Conservation (phyloP, 352 stramenopile species). For the Vaucheria bursata region DNA sequence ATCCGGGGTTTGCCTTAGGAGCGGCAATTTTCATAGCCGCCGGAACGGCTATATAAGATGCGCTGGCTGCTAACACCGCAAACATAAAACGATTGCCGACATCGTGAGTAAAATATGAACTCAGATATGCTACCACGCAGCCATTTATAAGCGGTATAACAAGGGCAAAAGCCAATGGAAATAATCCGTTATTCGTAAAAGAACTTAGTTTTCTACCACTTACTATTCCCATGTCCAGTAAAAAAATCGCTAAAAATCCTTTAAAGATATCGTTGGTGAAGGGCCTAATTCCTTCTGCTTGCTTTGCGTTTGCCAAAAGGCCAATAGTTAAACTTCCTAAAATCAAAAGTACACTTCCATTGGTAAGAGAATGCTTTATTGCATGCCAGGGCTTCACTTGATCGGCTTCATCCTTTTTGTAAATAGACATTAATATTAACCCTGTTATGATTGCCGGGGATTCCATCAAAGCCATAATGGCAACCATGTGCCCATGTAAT, state of each 20-base stretch:
- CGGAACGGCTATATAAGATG: neutral
- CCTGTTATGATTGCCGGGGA: neutral
- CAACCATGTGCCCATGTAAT: neutral
- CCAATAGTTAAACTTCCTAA: neutral
- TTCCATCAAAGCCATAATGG: neutral
- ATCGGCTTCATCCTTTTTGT: too few relatives aligned
- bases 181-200: neutral
- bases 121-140: neutral
- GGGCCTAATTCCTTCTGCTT: neutral
- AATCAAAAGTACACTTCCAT: neutral
- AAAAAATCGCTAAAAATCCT: neutral
- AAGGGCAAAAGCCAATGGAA: neutral
- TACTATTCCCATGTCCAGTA: neutral
- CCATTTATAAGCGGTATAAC: neutral
- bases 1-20: neutral
- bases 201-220: neutral
- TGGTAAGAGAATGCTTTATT: neutral
- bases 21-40: neutral
- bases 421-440: too few relatives aligned
- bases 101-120: neutral
- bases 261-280: neutral
- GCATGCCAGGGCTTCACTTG: too few relatives aligned
- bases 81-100: neutral
- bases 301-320: neutral
- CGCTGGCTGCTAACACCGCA: neutral